Conservation (phyloP, 1,284 basidiomycete species). For the Naganishia sp. region DNA sequence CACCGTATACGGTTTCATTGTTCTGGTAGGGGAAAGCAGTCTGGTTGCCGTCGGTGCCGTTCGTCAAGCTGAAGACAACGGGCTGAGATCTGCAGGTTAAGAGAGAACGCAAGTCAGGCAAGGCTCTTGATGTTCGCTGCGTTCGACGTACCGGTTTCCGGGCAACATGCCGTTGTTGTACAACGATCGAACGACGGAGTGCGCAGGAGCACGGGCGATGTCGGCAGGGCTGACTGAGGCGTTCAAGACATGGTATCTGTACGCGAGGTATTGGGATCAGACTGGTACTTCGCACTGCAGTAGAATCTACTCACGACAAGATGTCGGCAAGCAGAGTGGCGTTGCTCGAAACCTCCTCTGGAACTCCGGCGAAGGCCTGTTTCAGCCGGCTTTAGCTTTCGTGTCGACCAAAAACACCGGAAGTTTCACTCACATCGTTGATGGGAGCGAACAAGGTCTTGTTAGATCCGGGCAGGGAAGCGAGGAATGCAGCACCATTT, state of each 20-base stretch:
- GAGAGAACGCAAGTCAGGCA: background rate
- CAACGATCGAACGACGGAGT: constrained; percentile 65
- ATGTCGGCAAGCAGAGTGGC: constrained; percentile 56
- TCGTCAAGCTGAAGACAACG: constrained; percentile 58
- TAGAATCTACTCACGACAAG: constrained; percentile 48
- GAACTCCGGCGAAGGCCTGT: constrained; percentile 49
- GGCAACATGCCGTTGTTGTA: constrained; percentile 27
- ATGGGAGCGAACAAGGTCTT: constrained; percentile 55
- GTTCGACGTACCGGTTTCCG: constrained; percentile 16
- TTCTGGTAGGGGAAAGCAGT: constrained; percentile 36
- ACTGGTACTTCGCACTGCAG: background rate
- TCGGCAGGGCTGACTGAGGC: constrained; percentile 58
- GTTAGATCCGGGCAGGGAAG: constrained; percentile 51
- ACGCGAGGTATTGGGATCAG: background rate
- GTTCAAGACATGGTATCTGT: constrained; percentile 63
- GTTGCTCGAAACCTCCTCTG: constrained; percentile 50
- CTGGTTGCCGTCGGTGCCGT: constrained; percentile 56
- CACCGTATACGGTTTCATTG: constrained; percentile 55
- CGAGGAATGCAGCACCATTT: constrained; percentile 57
- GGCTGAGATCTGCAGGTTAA: constrained; percentile 58
- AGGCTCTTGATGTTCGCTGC: background rate
- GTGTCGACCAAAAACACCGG: too few species aligned
- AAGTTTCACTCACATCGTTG: constrained; percentile 39
- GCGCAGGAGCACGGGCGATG: constrained; percentile 50
- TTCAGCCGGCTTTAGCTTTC: background rate